Evolutionary conservation across 768 basidiomycete genomes (phyloP), one percentile per base, ranked within the genome.

Genomic region (Tricholoma matsutake): DNA sequence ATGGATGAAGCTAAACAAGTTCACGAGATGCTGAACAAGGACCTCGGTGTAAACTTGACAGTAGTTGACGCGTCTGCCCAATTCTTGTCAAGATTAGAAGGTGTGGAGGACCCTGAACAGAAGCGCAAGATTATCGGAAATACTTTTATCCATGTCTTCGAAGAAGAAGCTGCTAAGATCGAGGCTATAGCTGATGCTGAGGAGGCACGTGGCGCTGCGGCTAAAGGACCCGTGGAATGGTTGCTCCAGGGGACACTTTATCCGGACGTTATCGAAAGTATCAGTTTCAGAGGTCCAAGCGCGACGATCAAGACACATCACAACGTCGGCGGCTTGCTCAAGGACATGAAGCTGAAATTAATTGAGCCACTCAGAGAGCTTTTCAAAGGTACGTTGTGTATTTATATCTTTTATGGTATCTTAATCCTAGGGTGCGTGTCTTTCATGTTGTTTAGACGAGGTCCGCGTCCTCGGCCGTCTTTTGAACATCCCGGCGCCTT

Each of bases 301-400:
- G 97, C 97, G 39, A 98, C 96, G 9, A 99, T 99, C 82, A 99
- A 99, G 82, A 98, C 97, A 2, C 97, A 99, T 73, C 97, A 98
- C 74, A 99, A 99, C 66, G 97, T 98, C 65, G 97, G 97, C 29
- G 96, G 96, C 3, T 79, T 99, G 56, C 81, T 98, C 62, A 92
- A 91, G 71, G 90, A 98, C 76, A 99, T 98, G 97, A 97, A 94
- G 75, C 83, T 99, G 68, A 98, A 98, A 79, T 83, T 99, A 54
- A 98, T 99, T 65, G 97, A 99, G 77, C 97, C 97, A 18, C 78
- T 99, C 37, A 83, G 97, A 35, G 97, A 98, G 78, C 81, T 99
- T 16, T 99, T 99, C 86, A 98, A 99, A 81, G 97, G 96, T 93
- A 65, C 22, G 79, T 71, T 54, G 52, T 18, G 25, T 35, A 28